Base-by-base conservation (phyloP, 495 filamentous ascomycete species). In the Elasticomyces elasticus region DNA sequence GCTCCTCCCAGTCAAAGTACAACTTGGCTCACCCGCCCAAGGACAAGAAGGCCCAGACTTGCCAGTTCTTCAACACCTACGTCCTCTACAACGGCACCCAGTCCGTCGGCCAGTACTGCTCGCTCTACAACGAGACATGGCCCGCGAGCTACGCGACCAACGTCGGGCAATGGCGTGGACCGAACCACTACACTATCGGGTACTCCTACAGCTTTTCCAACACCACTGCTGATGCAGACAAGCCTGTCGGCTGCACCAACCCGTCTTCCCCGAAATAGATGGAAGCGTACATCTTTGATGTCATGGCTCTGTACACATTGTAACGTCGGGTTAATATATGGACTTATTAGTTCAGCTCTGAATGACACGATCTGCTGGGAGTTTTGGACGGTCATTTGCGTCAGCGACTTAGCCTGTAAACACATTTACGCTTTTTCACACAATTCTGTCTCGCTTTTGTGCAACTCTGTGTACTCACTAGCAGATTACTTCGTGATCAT, bases 61-160 rank as follows among this genome's bases (percentile, higher is more conserved):
- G 58, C 54, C 48, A 57, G 30, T 61, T 61, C 54, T 61, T 57
- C 58, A 61, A 61, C 35, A 61, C 58, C 1, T 61, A 61, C 24
- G 35, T 61, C 23, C 25, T 61, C 12, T 37, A 42, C 49, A 57
- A 57, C 23, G 56, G 56, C 48, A 42, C 35, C 3, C 45, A 51
- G 35, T 15, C 11, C 30, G 30, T 51, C 10, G 30, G 35, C 2
- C 52, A 55, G 50, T 54, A 54, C 46, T 60, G 57, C 47, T 17
- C 52, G 22, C 48, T 55, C 26, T 60, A 60, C 52, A 51, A 48
- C 40, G 46, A 57, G 48, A 42, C 41, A 24, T 63, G 61, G 61
- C 35, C 47, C 40, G 46, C 45, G 23, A 45, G 30, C 27, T 63
- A 57, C 40, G 59, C 58, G 23, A 58, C 49, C n/a, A 63, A 63